Conservation (phyloP, 179 eudicot species). For the Spinacia oleracea region DNA sequence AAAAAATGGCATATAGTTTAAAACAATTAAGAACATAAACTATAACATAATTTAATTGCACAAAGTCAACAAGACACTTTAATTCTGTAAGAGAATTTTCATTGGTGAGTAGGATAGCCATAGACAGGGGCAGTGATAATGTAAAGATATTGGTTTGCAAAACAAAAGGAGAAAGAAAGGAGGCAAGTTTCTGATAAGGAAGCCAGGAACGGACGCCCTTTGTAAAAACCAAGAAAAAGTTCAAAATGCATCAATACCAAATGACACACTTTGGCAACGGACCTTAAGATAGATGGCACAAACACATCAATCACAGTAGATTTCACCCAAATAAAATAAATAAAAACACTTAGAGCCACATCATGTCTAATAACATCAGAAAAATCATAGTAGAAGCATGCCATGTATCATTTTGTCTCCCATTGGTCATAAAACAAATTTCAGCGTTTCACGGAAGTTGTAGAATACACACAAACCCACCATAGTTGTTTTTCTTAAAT, state of each 20-base stretch:
- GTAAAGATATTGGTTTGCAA: neutral
- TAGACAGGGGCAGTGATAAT: neutral
- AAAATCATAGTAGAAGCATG: neutral
- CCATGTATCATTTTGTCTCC: neutral
- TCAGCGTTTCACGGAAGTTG: too few species aligned
- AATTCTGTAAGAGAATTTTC: neutral
- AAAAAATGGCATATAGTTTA: neutral
- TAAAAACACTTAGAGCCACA: neutral
- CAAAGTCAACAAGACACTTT: neutral
- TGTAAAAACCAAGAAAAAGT: too few species aligned
- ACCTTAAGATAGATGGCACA: neutral
- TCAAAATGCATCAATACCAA: neutral
- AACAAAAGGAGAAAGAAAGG: neutral
- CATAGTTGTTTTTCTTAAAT: too few species aligned
- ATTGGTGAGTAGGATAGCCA: neutral
- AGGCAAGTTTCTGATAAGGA: neutral
- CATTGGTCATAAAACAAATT: too few species aligned
- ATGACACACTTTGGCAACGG: neutral
- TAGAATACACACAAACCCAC: too few species aligned
- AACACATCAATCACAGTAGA: neutral
- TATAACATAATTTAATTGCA: neutral
- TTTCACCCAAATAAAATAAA: neutral
- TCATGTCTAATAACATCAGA: too few species aligned
- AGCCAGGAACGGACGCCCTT: too few species aligned
- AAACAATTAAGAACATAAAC: neutral